phyloP scores from a whole-genome alignment of 345 rosid genomes.

The Gossypium turneri region DNA sequence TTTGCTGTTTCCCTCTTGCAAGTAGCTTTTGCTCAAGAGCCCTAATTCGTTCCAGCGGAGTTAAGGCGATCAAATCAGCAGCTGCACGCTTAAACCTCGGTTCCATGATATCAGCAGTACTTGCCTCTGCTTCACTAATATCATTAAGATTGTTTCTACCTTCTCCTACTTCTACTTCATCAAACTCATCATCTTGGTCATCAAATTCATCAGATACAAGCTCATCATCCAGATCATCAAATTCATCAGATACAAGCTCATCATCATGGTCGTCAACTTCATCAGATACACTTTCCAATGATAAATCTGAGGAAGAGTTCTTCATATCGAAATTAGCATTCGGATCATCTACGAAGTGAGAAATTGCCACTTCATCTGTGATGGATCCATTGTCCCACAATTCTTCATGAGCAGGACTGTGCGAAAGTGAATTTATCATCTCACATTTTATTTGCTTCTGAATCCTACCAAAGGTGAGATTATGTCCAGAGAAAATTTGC shows the following conservation, averaged over 20 bases:
- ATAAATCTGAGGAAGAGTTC: conserved; percentile 15
- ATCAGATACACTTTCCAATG: conserved; percentile 14
- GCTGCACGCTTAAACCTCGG: neutral
- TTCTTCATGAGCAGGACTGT: conserved; percentile 27
- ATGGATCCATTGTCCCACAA: conserved; percentile 18
- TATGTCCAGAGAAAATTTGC: conserved; percentile 44
- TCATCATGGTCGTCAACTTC: conserved; percentile 23
- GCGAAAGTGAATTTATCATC: conserved; percentile 30
- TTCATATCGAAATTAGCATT: conserved; percentile 18
- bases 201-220: conserved; percentile 10
- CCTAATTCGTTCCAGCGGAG: conserved; percentile 6
- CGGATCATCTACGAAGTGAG: conserved; percentile 16
- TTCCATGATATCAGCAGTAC: conserved; percentile 9
- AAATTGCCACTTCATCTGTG: conserved; percentile 20
- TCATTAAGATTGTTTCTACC: conserved; percentile 29
- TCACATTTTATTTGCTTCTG: conserved; percentile 69
- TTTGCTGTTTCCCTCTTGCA: conserved; percentile 34
- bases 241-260: conserved; percentile 20
- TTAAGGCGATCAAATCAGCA: neutral
- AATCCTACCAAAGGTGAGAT: conserved; percentile 63
- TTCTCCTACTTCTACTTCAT: conserved; percentile 24
- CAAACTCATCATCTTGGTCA: conserved; percentile 30
- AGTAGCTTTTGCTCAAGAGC: conserved; percentile 27
- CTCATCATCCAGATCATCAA: conserved; percentile 29
- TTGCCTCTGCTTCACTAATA: conserved; percentile 19